phyloP scores from a whole-genome alignment of 2,329 filamentous ascomycete species.

The Aureobasidium zeae region DNA sequence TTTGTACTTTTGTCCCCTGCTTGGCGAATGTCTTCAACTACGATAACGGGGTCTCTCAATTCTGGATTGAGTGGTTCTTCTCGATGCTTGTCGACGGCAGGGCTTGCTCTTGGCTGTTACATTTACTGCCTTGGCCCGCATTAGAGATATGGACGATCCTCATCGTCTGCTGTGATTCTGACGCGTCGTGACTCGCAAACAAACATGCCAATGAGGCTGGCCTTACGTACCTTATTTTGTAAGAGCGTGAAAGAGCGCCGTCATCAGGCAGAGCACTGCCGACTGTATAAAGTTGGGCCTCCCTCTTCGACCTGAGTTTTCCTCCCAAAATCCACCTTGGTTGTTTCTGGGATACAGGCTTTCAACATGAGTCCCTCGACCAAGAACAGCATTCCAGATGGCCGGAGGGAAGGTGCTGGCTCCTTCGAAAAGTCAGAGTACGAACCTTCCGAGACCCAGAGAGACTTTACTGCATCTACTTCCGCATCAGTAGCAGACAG shows the following conservation, averaged over 20 bases:
- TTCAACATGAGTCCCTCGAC: background rate
- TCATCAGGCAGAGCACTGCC: too few species aligned
- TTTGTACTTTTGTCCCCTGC: conserved; percentile 6
- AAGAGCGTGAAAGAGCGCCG: too few species aligned
- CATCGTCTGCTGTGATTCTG: conserved; percentile 7
- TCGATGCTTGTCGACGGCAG: conserved; percentile 9
- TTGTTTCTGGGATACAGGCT: too few species aligned
- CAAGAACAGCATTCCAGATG: background rate
- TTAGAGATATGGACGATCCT: conserved; percentile 14
- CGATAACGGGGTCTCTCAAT: conserved; percentile 8
- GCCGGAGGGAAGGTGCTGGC: background rate
- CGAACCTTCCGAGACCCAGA: background rate
- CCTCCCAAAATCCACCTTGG: too few species aligned
- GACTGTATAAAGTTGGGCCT: too few species aligned
- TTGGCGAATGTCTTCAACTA: conserved; percentile 6
- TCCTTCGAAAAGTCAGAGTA: conserved; percentile 1
- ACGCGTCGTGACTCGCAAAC: conserved; percentile 10
- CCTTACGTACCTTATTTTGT: too few species aligned
- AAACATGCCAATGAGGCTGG: background rate
- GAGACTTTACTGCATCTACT: background rate
- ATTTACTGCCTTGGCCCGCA: conserved; percentile 14
- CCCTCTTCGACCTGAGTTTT: too few species aligned
- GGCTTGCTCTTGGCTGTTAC: conserved; percentile 15
- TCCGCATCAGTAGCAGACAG: background rate
- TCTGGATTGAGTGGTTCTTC: conserved; percentile 12